Evolutionary conservation across 2,329 filamentous ascomycete species (phyloP), one percentile per base, ranked within the genome.

Genomic region (Microascus cirrosus): DNA sequence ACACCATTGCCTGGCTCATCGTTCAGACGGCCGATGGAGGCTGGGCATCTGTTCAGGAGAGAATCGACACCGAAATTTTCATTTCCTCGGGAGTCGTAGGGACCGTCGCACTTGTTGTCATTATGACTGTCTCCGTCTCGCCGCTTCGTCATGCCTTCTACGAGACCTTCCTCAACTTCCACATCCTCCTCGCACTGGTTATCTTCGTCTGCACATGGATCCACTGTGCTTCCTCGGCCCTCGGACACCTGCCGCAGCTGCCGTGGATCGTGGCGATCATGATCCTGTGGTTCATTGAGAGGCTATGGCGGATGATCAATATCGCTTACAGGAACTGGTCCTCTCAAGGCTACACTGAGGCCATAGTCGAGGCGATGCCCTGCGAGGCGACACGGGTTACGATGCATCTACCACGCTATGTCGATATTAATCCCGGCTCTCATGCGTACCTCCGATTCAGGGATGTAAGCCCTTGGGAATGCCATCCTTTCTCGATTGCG

Each of bases 101-200:
- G 53, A 80, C 76, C 1, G 69, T 81, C 54, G 78, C 81, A 42
- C 81, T 96, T 67, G 64, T 82, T 48, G 68, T 88, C 52, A 76
- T 97, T 53, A 67, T 88, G 57, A 66, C 95, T 56, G 76, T 86
- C 32, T 86, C 90, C 11, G 75, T 88, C 57, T 93, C 90, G 2
- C 87, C 91, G 0, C 68, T 99, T 56, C 86, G 94, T 61, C 93
- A 96, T 71, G 91, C 92, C 45, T 96, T 96, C 69, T 99, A 99
- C 74, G 94, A 99, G 74, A 95, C 90, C 1, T 99, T 99, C 74
- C 80, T 97, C 65, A 90, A 89, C 68, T 73, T 87, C 34, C 94
- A 97, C 73, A 91, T 95, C 64, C 70, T 89, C 42, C 74, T 95
- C 55, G 90, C 86, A 45, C 70, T 86, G 39, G 67, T 89, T 57